Conservation (phyloP, 306 rosid species). For the Urtica urens region DNA sequence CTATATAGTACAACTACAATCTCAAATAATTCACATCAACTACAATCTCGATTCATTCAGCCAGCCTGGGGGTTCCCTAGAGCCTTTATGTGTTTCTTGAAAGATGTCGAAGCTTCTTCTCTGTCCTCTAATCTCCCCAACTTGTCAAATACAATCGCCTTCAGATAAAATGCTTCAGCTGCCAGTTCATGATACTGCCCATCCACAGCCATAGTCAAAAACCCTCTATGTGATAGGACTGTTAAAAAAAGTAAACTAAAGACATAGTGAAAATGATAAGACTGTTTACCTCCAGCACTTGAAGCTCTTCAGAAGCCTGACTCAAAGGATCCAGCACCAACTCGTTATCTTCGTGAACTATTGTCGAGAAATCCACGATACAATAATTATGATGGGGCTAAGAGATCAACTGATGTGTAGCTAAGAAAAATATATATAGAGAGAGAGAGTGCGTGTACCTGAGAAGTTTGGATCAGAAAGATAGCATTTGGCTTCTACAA, state of each 20-base stretch:
- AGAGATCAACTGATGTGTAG: too few species aligned
- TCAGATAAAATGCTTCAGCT: conserved; percentile 88
- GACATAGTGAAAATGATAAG: conserved; percentile 6
- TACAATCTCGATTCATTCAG: conserved; percentile 24
- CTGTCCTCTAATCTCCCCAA: conserved; percentile 53
- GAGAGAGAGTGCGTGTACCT: too few species aligned
- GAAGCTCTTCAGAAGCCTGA: conserved; percentile 82
- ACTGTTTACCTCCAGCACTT: conserved; percentile 65
- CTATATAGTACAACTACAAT: too few species aligned
- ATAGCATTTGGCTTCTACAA: conserved; percentile 85
- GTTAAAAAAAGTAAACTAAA: too few species aligned
- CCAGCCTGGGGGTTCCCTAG: conserved; percentile 40
- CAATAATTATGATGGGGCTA: background rate
- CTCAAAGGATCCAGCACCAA: conserved; percentile 58
- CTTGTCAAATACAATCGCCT: conserved; percentile 76
- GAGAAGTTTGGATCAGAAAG: conserved; percentile 64
- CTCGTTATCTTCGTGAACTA: conserved; percentile 48
- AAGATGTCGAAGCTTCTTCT: conserved; percentile 78
- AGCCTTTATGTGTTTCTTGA: conserved; percentile 58
- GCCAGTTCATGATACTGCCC: conserved; percentile 79
- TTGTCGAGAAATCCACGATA: conserved; percentile 10
- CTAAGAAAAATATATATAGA: too few species aligned
- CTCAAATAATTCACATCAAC: background rate
- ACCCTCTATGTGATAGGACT: too few species aligned
- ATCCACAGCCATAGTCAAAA: conserved; percentile 9